Conservation (phyloP, 495 filamentous ascomycete species). For the Aspergillus campestris region DNA sequence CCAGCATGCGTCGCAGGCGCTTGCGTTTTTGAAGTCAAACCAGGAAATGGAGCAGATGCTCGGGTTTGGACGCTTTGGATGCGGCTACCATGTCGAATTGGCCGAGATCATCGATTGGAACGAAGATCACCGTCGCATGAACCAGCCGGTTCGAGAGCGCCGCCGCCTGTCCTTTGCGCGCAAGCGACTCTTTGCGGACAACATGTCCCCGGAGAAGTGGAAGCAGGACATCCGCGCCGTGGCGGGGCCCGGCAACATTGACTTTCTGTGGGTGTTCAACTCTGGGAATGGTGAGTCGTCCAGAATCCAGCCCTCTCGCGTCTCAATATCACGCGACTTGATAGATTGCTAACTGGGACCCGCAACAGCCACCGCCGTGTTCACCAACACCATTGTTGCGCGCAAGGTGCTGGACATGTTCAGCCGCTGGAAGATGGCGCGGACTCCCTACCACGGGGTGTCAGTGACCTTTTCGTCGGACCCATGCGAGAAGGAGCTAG, state of each 20-base stretch:
- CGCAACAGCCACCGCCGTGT: constrained; percentile 24
- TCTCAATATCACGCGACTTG: neutral
- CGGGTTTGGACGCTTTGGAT: constrained; percentile 21
- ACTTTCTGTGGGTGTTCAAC: constrained; percentile 28
- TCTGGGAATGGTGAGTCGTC: constrained; percentile 26
- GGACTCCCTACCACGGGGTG: constrained; percentile 20
- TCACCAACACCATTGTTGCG: constrained; percentile 24
- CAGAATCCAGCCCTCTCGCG: no score
- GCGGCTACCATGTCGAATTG: constrained; percentile 17
- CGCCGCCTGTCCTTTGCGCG: constrained; percentile 29
- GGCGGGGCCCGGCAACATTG: constrained; percentile 23
- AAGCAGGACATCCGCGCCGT: constrained; percentile 21
- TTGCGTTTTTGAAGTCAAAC: constrained; percentile 21
- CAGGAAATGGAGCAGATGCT: constrained; percentile 15
- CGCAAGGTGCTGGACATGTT: constrained; percentile 24
- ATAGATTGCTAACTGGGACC: neutral
- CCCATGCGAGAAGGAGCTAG: constrained; percentile 28
- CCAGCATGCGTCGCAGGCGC: constrained; percentile 21
- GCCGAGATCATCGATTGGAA: constrained; percentile 22
- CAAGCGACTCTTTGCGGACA: constrained; percentile 23
- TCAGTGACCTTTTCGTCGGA: constrained; percentile 27
- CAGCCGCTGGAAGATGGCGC: constrained; percentile 15
- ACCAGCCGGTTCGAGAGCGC: constrained; percentile 25
- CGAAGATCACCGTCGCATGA: constrained; percentile 24
- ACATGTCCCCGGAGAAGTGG: constrained; percentile 20